Evolutionary conservation across 2,329 filamentous ascomycete genomes (phyloP), one percentile per base, ranked within the genome.

Genomic region (Leptographium flavum): DNA sequence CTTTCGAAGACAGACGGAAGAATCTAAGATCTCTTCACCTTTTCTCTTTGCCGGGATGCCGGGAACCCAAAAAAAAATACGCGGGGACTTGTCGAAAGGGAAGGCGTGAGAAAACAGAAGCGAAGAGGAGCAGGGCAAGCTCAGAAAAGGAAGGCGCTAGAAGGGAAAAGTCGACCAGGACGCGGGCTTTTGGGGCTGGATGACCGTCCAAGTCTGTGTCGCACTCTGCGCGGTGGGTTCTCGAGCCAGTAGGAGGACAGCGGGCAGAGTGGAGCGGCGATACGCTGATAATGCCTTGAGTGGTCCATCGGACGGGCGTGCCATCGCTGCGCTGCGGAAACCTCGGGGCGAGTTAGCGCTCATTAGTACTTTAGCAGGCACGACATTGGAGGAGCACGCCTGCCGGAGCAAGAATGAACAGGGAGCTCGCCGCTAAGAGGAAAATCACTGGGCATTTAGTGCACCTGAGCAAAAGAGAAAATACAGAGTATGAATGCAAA

Each of bases 221-320:
- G 27, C 7, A 30, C 27, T 7, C 7, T 30, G 27, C 7, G 13
- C 27, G 27, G 13, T 30, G 27, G 27, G 27, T n/a, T n/a, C 27
- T 7, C 7, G 7, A 30, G 27, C 7, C 27, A 30, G 21, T 33
- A n/a, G 31, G 31, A n/a, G n/a, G n/a, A n/a, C n/a, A 41, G 42
- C 66, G n/a, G 63, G 65, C 13, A 69, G 21, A 8, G 22, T 19
- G 15, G 10, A 68, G n/a, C n/a, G n/a, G n/a, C n/a, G n/a, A n/a
- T n/a, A n/a, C n/a, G n/a, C n/a, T n/a, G n/a, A n/a, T n/a, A n/a
- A n/a, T n/a, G n/a, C n/a, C n/a, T n/a, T n/a, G n/a, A n/a, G n/a
- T n/a, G n/a, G n/a, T n/a, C n/a, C n/a, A n/a, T n/a, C n/a, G 31
- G 31, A n/a, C n/a, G n/a, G n/a, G n/a, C n/a, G n/a, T n/a, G n/a